These are phyloP conservation scores for Microdochium paspali DNA, from an alignment of 2,329 filamentous ascomycete genomes.

Conservation along the genomic window DNA sequence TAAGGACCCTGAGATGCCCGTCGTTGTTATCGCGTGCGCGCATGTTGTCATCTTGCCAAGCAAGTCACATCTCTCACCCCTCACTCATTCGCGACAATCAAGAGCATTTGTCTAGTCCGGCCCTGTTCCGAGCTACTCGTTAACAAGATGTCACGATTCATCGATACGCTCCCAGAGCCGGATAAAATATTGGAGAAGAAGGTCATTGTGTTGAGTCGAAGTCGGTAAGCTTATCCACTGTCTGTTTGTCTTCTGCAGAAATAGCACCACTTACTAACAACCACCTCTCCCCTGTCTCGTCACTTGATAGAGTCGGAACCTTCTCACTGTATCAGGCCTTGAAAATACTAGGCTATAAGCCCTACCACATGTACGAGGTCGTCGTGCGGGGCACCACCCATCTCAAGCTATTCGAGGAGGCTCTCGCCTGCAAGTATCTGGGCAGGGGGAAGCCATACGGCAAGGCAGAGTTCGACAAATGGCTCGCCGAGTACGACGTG, in stretches of 20 bases:
- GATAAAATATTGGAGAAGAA: slow-evolving; percentile 8
- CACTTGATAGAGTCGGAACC: slow-evolving; percentile 10
- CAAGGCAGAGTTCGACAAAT: slow-evolving; percentile 14
- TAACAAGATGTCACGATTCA: slow-evolving; percentile 10
- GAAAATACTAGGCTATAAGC: slow-evolving; percentile 11
- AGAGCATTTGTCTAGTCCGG: background rate
- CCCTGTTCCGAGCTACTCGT: no score
- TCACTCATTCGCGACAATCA: background rate
- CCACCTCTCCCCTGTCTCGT: background rate
- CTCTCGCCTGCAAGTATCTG: slow-evolving; percentile 10
- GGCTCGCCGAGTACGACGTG: slow-evolving; percentile 14
- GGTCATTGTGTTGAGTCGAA: slow-evolving; percentile 10
- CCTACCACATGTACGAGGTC: slow-evolving; percentile 14
- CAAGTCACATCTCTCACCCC: background rate
- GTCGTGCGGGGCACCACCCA: slow-evolving; percentile 5
- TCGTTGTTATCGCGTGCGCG: background rate
- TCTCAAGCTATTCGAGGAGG: slow-evolving; percentile 10
- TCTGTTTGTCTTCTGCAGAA: no score
- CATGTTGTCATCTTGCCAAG: background rate
- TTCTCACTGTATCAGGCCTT: slow-evolving; percentile 13
- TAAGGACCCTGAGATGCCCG: background rate
- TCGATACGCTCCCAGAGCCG: slow-evolving; percentile 9
- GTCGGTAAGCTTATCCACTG: slow-evolving; percentile 8
- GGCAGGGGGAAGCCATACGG: slow-evolving; percentile 11
- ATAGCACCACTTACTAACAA: background rate